Conservation (phyloP, 192 early-diverging fungal species). For the Funneliformis geosporum region DNA sequence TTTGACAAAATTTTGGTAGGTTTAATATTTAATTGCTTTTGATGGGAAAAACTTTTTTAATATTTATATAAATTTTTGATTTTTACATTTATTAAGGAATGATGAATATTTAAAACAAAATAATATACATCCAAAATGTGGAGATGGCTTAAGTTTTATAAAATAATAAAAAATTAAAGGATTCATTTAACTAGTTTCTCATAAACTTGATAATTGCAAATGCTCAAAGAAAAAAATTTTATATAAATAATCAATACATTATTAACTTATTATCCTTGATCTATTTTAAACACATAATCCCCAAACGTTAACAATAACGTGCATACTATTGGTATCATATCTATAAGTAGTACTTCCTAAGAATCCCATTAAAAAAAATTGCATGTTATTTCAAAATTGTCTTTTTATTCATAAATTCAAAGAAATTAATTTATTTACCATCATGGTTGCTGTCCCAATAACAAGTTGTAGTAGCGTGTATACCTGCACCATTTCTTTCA, state of each 20-base stretch:
- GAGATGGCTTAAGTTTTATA: slow-evolving; percentile 20
- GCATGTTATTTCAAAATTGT: background rate
- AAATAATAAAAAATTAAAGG: background rate
- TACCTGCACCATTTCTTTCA: slow-evolving; percentile 81
- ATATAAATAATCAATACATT: too few species aligned
- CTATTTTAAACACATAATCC: slow-evolving; percentile 49
- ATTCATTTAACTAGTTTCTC: too few species aligned
- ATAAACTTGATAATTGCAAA: too few species aligned
- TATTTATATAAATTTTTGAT: background rate
- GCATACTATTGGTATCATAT: slow-evolving; percentile 78
- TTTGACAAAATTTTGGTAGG: slow-evolving; percentile 92
- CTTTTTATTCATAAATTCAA: background rate
- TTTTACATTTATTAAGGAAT: slow-evolving; percentile 37
- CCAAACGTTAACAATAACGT: slow-evolving; percentile 78
- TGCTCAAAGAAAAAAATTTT: too few species aligned
- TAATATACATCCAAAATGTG: slow-evolving; percentile 27
- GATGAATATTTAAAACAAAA: slow-evolving; percentile 49
- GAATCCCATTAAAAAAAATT: background rate
- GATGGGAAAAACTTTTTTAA: background rate
- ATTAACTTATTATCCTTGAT: background rate
- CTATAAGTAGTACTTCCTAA: slow-evolving; percentile 73
- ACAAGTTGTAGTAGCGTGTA: slow-evolving; percentile 72
- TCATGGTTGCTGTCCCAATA: slow-evolving; percentile 77
- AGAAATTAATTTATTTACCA: slow-evolving; percentile 46
- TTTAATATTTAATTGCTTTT: background rate